These are phyloP conservation scores for Larix sibirica DNA, from an alignment of 83 land plant genomes.

Conservation along the genomic window DNA sequence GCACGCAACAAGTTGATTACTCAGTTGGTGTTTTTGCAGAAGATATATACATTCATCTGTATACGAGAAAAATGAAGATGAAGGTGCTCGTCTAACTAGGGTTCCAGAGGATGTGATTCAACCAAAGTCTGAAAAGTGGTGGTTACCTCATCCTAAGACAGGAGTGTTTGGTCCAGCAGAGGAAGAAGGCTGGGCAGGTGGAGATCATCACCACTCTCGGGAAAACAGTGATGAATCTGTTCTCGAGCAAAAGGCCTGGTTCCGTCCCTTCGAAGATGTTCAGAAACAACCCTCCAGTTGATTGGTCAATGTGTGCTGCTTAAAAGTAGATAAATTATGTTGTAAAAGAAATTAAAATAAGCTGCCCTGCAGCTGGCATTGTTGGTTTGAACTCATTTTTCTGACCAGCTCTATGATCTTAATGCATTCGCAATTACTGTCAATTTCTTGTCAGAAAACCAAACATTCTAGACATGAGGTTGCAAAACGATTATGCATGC, in stretches of 20 bases:
- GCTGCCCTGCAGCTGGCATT: no score
- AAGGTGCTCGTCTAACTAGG: constrained; percentile 22
- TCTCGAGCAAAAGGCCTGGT: constrained; percentile 58
- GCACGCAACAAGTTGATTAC: no score
- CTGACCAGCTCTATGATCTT: no score
- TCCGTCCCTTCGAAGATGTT: constrained; percentile 55
- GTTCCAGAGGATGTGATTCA: constrained; percentile 52
- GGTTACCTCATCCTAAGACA: constrained; percentile 61
- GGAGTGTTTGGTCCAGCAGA: constrained; percentile 62
- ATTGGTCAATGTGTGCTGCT: neutral
- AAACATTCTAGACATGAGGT: no score
- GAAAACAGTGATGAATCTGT: constrained; percentile 22
- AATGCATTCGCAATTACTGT: no score
- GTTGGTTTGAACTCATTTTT: no score
- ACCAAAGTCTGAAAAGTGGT: constrained; percentile 38
- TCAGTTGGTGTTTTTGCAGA: neutral
- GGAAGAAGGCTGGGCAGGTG: constrained; percentile 8
- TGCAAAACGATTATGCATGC: no score
- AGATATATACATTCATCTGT: constrained; percentile 9
- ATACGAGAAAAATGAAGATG: constrained; percentile 64
- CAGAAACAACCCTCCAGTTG: constrained; percentile 34
- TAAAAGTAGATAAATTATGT: no score
- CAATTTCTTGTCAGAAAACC: no score
- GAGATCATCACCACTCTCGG: neutral
- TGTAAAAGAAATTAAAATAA: no score